Evolutionary conservation across 2,329 filamentous ascomycete genomes (phyloP), one percentile per base, ranked within the genome.

Genomic region (Exophiala phaeomuriformis): DNA sequence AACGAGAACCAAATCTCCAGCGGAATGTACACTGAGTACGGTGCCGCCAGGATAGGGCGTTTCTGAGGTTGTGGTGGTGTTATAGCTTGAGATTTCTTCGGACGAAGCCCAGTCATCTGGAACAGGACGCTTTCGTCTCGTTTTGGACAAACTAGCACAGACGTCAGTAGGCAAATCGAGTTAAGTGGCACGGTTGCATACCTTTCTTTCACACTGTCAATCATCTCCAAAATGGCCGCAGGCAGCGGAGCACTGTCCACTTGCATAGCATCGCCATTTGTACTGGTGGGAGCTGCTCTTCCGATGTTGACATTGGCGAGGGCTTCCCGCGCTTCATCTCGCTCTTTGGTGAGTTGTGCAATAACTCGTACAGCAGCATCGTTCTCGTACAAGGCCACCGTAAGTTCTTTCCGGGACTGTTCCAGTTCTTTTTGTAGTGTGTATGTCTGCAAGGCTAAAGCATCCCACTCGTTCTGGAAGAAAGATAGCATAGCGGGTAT

Each of bases 401-500:
- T 89, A 52, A 98, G 81, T 75, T 98, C 93, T 72, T 96, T 90
- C 61, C 91, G 80, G 40, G 90, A 95, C 68, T 95, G 88, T 48
- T 85, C 80, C 58, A 98, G 77, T 67, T 95, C 89, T 70, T 96
- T 88, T 72, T 88, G 86, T 56, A 97, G 75, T 62, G 88, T 93
- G 70, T 90, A 96, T 47, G 89, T 88, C 73, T 98, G 93, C 35
- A 97, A 77, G 8, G 91, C 88, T 42, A 96, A 75, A 5, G 90
- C 85, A 69, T 98, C 93, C 93, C 93, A 98, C 77, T 98, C 93
- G 70, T 95, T 95, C 70, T 98, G 93, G 70, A 98, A 97, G 37
- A 90, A 86, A 47, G 88, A 86, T 52, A 98, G 85, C 52, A 98
- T 81, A 12, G 93, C 90, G 27, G 93, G 93, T 67, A 98, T 95